phyloP scores from a whole-genome alignment of 805 yeast species.

The Alloascoidea hylecoeti region DNA sequence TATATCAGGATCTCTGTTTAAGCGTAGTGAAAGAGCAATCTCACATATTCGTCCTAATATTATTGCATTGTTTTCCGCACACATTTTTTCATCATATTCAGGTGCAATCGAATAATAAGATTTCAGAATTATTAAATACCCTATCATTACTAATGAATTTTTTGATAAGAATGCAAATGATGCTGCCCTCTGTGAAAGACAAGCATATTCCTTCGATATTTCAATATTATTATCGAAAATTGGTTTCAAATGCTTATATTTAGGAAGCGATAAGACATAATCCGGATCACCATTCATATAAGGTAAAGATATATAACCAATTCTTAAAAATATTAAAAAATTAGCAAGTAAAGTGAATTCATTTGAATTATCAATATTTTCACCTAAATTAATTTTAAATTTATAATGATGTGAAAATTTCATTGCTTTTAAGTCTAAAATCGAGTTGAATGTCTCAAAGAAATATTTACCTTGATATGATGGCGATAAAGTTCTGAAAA shows the following conservation, averaged over 20 bases:
- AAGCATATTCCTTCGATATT: too few relatives aligned
- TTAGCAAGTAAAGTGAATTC: neutral
- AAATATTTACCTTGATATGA: neutral
- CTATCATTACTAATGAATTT: too few relatives aligned
- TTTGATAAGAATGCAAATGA: too few relatives aligned
- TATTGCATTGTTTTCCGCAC: too few relatives aligned
- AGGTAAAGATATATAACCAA: neutral
- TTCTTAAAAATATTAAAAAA: neutral
- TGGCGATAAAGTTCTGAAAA: neutral
- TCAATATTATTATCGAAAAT: neutral
- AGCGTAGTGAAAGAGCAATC: neutral
- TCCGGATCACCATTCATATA: too few relatives aligned
- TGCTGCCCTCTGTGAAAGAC: too few relatives aligned
- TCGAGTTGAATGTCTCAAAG: too few relatives aligned
- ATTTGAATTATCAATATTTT: too few relatives aligned
- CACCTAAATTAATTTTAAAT: too few relatives aligned
- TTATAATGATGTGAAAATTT: neutral
- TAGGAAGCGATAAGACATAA: neutral
- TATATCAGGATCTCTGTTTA: constrained; percentile 1
- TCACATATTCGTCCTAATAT: neutral
- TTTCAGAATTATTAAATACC: too few relatives aligned
- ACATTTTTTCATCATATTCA: too few relatives aligned
- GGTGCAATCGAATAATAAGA: too few relatives aligned
- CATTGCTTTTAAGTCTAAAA: neutral
- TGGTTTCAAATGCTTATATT: neutral